Base-by-base conservation (phyloP, 306 rosid genomes). In the Albizia julibrissin region DNA sequence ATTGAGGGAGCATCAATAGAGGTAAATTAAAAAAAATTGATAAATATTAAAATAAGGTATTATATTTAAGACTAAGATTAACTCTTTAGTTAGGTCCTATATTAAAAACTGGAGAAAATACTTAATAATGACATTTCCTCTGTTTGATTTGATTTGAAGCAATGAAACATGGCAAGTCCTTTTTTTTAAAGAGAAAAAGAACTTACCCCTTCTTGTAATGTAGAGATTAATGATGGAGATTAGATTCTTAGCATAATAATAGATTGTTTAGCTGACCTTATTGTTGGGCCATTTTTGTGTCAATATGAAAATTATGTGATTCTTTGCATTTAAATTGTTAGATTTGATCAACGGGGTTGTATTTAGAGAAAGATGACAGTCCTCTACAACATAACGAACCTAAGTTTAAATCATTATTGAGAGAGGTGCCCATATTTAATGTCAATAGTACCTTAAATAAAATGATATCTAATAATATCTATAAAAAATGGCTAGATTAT, bases 181-280 rank as follows among this genome's bases (percentile, higher is more conserved):
- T 10, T 3, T 22, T 22, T 10, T 47, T 11, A 6, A 56, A 56
- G 0, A 56, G 8, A 58, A 2, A 21, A 2, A 21, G 8, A 54
- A 19, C 0, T 54, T 49, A 21, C 65, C 44, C 24, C 26, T 6
- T 31, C 22, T 14, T 77, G 64, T 13, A 14, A 5, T 14, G 11
- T 6, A 16, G 67, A 42, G 65, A 74, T 73, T 80, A 80, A 79
- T 82, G 83, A 80, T 74, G n/a, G 26, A 2, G 71, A 31, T 80
- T 71, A 37, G 80, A 82, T 84, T 86, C 83, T 27, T 79, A 16
- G 22, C 33, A 46, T 26, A 62, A 52, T 19, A 13, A 56, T 29
- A 56, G 37, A 69, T 77, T 52, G 68, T 22, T 70, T 46, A 73
- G 77, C 64, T 39, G 81, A 85, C 84, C 49, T 56, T 18, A 66